Percentiles rank a stretch among this genome's conserved stretches.
Evolutionary conservation across 2,329 filamentous ascomycete genomes (phyloP).

Genomic region (Pseudocercospora crystallina): DNA sequence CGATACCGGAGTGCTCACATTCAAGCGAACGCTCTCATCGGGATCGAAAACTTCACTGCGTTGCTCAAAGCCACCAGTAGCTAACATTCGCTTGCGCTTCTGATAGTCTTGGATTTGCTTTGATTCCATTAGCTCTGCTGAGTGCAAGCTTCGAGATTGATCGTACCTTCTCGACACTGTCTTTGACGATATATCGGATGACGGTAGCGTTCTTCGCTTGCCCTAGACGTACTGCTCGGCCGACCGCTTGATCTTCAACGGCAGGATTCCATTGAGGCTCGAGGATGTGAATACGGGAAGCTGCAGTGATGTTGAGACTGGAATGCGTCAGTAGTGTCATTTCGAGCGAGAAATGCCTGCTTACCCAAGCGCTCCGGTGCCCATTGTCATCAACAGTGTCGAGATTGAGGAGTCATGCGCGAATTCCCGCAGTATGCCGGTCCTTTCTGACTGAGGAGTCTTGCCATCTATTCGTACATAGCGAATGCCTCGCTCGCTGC

Average conservation of each 20-base stretch:
- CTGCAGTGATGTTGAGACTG: conserved; percentile 13
- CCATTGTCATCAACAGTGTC: conserved; percentile 13
- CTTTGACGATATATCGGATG: conserved; percentile 17
- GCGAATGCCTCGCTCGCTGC: too few relatives aligned
- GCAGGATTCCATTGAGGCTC: conserved; percentile 24
- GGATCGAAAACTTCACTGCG: too few relatives aligned
- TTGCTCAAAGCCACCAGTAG: neutral
- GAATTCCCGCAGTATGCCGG: conserved; percentile 8
- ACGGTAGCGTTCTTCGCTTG: conserved; percentile 16
- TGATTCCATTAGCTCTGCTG: neutral
- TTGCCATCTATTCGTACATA: too few relatives aligned
- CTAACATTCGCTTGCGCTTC: conserved; percentile 10
- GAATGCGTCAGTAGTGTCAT: neutral
- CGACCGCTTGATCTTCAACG: conserved; percentile 19
- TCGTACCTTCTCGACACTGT: conserved; percentile 15
- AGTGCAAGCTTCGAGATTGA: neutral
- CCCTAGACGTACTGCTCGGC: conserved; percentile 15
- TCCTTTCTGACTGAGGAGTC: neutral
- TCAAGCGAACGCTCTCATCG: too few relatives aligned
- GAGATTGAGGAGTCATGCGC: conserved; percentile 3
- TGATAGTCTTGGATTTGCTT: conserved; percentile 9
- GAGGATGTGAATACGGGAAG: conserved; percentile 16
- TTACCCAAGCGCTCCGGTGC: conserved; percentile 14
- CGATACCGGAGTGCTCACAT: too few relatives aligned
- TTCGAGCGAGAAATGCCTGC: neutral